Conservation (phyloP, 805 yeast genomes). For the Brettanomyces naardenensis region DNA sequence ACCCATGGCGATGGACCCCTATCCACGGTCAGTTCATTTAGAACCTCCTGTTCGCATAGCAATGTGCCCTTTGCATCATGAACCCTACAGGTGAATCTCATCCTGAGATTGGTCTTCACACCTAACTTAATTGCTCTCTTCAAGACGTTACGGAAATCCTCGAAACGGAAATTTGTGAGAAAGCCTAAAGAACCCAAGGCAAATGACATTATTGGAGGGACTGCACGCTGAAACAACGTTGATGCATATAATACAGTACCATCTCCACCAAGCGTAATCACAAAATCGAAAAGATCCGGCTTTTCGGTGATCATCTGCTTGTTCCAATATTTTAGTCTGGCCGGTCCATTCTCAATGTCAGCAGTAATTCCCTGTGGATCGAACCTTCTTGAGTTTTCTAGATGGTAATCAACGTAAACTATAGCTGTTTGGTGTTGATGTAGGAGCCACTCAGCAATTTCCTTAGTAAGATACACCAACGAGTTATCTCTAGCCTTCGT, state of each 20-base stretch:
- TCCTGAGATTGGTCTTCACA: slow-evolving; percentile 69
- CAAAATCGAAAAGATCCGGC: slow-evolving; percentile 57
- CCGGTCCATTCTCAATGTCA: slow-evolving; percentile 37
- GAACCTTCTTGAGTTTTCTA: slow-evolving; percentile 57
- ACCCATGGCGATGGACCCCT: slow-evolving; percentile 93
- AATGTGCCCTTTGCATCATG: slow-evolving; percentile 45
- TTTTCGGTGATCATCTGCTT: slow-evolving; percentile 40
- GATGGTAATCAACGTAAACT: slow-evolving; percentile 69
- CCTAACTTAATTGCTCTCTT: slow-evolving; percentile 57
- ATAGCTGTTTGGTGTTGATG: slow-evolving; percentile 18
- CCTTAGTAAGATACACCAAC: slow-evolving; percentile 66
- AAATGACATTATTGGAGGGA: slow-evolving; percentile 89
- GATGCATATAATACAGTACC: slow-evolving; percentile 92
- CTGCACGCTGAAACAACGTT: slow-evolving; percentile 72
- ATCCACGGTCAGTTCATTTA: slow-evolving; percentile 86
- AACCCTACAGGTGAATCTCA: slow-evolving; percentile 82
- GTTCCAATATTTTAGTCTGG: slow-evolving; percentile 61
- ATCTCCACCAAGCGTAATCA: slow-evolving; percentile 91
- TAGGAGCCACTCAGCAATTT: slow-evolving; percentile 72
- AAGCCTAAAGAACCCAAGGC: slow-evolving; percentile 90
- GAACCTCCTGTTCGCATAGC: slow-evolving; percentile 62
- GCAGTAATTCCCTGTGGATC: slow-evolving; percentile 43
- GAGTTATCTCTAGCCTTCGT: slow-evolving; percentile 88
- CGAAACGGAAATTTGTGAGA: slow-evolving; percentile 77
- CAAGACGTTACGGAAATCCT: slow-evolving; percentile 55